These are phyloP conservation scores for Bothriochloa decipiens DNA, from an alignment of 176 grass and related monocot species.

Conservation along the genomic window DNA sequence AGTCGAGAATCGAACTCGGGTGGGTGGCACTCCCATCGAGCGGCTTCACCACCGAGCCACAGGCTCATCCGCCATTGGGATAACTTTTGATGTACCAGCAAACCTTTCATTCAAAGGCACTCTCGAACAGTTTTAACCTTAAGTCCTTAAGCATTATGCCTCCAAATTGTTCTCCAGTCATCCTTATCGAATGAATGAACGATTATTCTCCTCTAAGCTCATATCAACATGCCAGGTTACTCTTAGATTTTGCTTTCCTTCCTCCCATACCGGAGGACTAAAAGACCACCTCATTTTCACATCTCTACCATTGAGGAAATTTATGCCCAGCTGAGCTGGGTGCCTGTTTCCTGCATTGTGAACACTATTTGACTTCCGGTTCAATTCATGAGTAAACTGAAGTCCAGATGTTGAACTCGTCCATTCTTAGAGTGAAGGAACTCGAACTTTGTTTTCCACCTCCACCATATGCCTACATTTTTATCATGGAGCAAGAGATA, in stretches of 20 bases:
- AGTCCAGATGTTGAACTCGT: slow-evolving; percentile 81
- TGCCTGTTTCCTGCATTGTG: not conserved
- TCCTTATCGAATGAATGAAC: not conserved
- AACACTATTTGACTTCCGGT: not conserved
- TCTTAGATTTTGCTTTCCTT: not conserved
- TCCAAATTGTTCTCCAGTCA: not conserved
- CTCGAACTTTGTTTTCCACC: slow-evolving; percentile 77
- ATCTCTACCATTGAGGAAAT: not conserved
- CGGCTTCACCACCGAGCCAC: no score
- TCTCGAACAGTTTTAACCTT: not conserved
- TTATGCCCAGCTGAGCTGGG: not conserved
- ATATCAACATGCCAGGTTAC: not conserved
- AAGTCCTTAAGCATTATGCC: not conserved
- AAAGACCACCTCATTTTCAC: not conserved
- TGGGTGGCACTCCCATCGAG: no score
- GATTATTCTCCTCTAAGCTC: not conserved
- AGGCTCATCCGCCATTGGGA: no score
- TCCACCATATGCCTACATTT: slow-evolving; percentile 71
- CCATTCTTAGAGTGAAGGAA: slow-evolving; percentile 87
- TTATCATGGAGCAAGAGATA: not conserved
- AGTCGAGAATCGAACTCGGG: no score
- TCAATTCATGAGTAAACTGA: slow-evolving; percentile 46
- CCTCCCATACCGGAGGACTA: not conserved
- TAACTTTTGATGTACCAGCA: not conserved
- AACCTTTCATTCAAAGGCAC: not conserved